Percentiles rank a stretch among this genome's conserved stretches.
These are phyloP conservation scores for Pseudoneurospora amorphoporcata DNA, from an alignment of 495 filamentous ascomycete species.

Conservation along the genomic window DNA sequence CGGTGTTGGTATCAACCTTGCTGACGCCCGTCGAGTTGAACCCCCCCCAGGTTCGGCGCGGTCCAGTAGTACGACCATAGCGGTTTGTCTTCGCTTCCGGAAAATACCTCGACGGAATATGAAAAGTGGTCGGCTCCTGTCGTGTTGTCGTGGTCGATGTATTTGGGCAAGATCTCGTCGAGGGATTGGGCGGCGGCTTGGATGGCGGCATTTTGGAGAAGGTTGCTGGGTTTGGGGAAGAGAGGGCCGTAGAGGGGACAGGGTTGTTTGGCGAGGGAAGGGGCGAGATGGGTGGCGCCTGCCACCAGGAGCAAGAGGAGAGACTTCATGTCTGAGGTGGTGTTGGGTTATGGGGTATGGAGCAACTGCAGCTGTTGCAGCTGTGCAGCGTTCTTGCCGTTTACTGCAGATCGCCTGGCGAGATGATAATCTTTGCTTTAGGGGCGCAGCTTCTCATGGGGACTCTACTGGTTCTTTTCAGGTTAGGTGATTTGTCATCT, in stretches of 20 bases:
- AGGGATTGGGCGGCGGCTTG: slow-evolving; percentile 15
- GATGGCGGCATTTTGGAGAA: slow-evolving; percentile 17
- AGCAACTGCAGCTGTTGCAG: background rate
- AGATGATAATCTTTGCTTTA: background rate
- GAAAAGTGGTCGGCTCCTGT: slow-evolving; percentile 31
- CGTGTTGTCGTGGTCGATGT: slow-evolving; percentile 28
- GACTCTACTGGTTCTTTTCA: background rate
- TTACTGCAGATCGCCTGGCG: background rate
- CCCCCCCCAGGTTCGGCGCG: slow-evolving; percentile 25
- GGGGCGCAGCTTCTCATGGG: background rate
- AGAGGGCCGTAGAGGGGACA: slow-evolving; percentile 41
- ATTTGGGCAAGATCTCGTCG: slow-evolving; percentile 18
- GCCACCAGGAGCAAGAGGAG: background rate
- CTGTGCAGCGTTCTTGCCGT: background rate
- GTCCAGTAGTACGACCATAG: slow-evolving; percentile 40
- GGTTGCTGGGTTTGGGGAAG: slow-evolving; percentile 31
- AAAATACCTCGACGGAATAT: slow-evolving; percentile 40
- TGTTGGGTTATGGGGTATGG: too few species aligned
- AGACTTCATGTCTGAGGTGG: background rate
- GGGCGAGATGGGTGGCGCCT: background rate
- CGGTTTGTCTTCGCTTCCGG: slow-evolving; percentile 27
- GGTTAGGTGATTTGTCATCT: background rate
- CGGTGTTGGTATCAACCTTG: slow-evolving; percentile 31
- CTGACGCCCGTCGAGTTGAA: slow-evolving; percentile 29
- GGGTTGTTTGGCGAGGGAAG: slow-evolving; percentile 17